A percentile compares a stretch with the other conserved stretches of the same genome.
Conservation (phyloP, 495 filamentous ascomycete species). For the Hyaloscypha finlandica region DNA sequence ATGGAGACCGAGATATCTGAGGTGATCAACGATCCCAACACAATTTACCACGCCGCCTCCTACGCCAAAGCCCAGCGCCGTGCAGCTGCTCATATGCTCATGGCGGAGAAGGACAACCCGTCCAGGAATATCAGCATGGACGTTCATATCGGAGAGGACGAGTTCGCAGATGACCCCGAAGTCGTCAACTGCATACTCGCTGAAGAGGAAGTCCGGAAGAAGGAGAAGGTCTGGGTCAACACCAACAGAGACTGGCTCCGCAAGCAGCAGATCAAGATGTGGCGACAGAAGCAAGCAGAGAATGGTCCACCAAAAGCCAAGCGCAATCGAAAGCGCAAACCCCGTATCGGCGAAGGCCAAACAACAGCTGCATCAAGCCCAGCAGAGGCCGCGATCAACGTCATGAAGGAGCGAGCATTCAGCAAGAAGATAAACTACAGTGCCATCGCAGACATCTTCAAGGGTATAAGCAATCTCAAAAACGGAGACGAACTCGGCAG, state of each 20-base stretch:
- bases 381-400: conserved; percentile 71
- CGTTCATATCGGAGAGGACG: conserved; percentile 65
- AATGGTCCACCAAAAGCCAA: conserved; percentile 51
- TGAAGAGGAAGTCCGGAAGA: conserved; percentile 68
- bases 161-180: conserved; percentile 87
- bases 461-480: conserved; percentile 26
- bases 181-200: conserved; percentile 74
- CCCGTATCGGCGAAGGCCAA: conserved; percentile 60
- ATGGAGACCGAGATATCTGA: conserved; percentile 53
- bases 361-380: conserved; percentile 58
- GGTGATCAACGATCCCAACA: conserved; percentile 48
- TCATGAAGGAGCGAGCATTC: conserved; percentile 67
- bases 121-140: conserved; percentile 43
- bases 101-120: conserved; percentile 33
- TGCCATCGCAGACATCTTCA: conserved; percentile 59
- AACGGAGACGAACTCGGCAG: conserved; percentile 28
- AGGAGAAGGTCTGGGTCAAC: conserved; percentile 90
- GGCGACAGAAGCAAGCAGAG: conserved; percentile 63
- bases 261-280: conserved; percentile 72
- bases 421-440: conserved; percentile 86
- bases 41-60: conserved; percentile 45
- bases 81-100: conserved; percentile 38
- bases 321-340: conserved; percentile 52
- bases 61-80: conserved; percentile 44
- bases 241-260: conserved; percentile 90